Evolutionary conservation across 768 basidiomycete genomes (phyloP).

Genomic region (Gyrodon lividus): DNA sequence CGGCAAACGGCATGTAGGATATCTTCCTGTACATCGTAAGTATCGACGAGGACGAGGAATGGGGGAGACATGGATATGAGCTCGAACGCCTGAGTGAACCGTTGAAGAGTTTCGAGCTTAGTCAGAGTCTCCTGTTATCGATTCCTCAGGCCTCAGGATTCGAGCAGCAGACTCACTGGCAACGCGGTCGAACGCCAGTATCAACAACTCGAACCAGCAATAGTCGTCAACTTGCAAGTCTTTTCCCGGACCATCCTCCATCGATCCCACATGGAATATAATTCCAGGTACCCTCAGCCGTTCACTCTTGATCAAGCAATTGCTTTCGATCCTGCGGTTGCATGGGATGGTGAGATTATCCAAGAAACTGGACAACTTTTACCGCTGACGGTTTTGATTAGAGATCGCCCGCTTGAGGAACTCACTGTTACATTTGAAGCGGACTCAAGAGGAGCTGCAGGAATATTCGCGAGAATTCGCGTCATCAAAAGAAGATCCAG

Average conservation of each 20-base stretch:
- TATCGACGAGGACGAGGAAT: slow-evolving; percentile 63
- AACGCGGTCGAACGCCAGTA: too few species aligned
- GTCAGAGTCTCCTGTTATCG: slow-evolving; percentile 11
- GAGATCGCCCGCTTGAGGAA: slow-evolving; percentile 77
- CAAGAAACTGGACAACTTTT: background rate
- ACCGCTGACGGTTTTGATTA: slow-evolving; percentile 27
- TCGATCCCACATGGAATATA: slow-evolving; percentile 55
- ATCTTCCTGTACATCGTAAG: slow-evolving; percentile 36
- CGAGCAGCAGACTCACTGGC: background rate
- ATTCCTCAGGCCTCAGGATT: background rate
- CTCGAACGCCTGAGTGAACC: background rate
- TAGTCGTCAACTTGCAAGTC: background rate
- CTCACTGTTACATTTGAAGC: slow-evolving; percentile 60
- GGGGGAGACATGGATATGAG: slow-evolving; percentile 25
- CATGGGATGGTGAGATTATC: slow-evolving; percentile 60
- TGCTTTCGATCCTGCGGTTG: slow-evolving; percentile 60
- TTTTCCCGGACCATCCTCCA: background rate
- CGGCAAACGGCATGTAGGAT: slow-evolving; percentile 64
- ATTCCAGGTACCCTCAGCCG: slow-evolving; percentile 67
- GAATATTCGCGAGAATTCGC: slow-evolving; percentile 42
- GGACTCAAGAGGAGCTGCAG: slow-evolving; percentile 59
- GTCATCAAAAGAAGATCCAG: slow-evolving; percentile 46
- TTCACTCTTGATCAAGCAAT: slow-evolving; percentile 69
- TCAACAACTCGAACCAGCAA: too few species aligned
- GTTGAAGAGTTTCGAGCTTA: slow-evolving; percentile 14